Evolutionary conservation across 345 rosid genomes (phyloP), one percentile per base, ranked within the genome.

Genomic region (Conringia planisiliqua): DNA sequence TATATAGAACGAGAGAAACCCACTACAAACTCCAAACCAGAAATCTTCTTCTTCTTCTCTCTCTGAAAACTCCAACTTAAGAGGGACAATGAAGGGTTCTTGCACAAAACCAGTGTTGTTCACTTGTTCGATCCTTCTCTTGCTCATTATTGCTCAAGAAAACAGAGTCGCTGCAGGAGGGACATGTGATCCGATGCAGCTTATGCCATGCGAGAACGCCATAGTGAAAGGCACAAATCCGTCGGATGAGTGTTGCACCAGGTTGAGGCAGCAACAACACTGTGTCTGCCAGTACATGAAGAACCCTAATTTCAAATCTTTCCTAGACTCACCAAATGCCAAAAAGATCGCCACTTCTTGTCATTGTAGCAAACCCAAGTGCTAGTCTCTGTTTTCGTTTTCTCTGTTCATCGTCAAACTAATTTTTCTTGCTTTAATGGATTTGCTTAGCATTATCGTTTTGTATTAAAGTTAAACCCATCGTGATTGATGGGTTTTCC

Each of bases 201-300:
- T 93, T 72, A 85, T 90, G 65, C 54, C 97, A 0, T 93, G 97
- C 70, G 84, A 68, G 44, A 71, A 79, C 9, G 93, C 98, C 27
- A 89, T 93, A 65, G 69, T 76, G 7, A 79, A 87, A 27, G 76
- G 84, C 6, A 10, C 90, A 22, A 80, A 78, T 2, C 97, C 97
- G 24, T 77, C 94, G 0, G 27, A 57, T 1, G 52, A 48, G 26
- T 93, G 98, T 81, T 93, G 98, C 89, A 68, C 18, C 61, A 89
- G 80, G 83, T 82, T 89, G 80, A 82, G 61, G 55, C 83, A 88
- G 42, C 98, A 93, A 80, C 76, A 84, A 77, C 96, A 94, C 46
- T 93, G 98, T 62, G 88, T 90, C 68, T 93, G 96, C 89, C 78
- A 84, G 26, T 93, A 90, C 83, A 75, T 90, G 68, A 81, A 70